Conservation (phyloP, 31 red algal genomes). For the Endocladia muricata region DNA sequence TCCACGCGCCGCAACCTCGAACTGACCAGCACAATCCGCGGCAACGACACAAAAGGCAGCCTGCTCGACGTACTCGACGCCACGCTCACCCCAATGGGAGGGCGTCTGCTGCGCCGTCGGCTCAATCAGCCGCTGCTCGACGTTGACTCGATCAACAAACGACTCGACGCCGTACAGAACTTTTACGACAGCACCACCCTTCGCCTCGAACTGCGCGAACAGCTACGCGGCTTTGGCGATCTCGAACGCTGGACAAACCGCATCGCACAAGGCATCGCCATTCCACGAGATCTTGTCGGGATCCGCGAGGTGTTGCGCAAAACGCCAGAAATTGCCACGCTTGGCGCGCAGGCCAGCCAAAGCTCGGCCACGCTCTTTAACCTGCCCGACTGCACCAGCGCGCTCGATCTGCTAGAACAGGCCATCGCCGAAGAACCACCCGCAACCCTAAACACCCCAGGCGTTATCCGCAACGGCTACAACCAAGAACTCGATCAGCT, state of each 20-base stretch:
- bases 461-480: background rate
- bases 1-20: conserved; percentile 72
- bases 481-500: background rate
- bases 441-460: background rate
- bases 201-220: background rate
- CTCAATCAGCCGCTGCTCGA: conserved; percentile 51
- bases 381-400: no score
- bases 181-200: background rate
- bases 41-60: conserved; percentile 45
- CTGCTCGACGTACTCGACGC: conserved; percentile 73
- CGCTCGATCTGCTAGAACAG: background rate
- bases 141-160: conserved; percentile 34
- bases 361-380: no score
- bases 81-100: conserved; percentile 83
- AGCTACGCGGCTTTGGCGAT: conserved; percentile 35
- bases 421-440: background rate
- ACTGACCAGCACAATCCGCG: conserved; percentile 58
- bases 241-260: conserved; percentile 66
- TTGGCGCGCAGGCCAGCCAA: no score
- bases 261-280: conserved; percentile 46
- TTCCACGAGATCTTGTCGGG: conserved; percentile 68
- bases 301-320: no score
- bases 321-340: no score
- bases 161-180: conserved; percentile 52
- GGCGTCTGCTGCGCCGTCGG: conserved; percentile 75